A percentile compares a stretch with the other conserved stretches of the same genome.
phyloP scores from a whole-genome alignment of 441 rosid genomes.

The Theobroma grandiflorum region DNA sequence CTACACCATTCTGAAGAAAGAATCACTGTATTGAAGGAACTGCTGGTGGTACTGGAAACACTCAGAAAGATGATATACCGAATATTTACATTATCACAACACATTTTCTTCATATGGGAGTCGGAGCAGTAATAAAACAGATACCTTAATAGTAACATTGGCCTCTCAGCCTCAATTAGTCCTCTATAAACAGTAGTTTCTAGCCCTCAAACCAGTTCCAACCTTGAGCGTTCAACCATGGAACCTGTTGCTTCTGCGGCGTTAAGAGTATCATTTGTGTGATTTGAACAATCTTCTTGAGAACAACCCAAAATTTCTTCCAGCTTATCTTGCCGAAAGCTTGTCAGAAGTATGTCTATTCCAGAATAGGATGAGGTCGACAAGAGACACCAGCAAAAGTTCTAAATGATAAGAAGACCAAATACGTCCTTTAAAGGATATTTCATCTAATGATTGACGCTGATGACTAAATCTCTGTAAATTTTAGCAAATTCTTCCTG shows the following conservation, averaged over 20 bases:
- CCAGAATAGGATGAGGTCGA: neutral
- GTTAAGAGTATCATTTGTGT: neutral
- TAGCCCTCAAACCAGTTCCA: conserved; percentile 16
- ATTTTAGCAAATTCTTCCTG: conserved; percentile 2
- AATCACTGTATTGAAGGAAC: neutral
- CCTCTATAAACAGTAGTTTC: neutral
- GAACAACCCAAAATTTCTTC: neutral
- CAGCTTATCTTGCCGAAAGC: neutral
- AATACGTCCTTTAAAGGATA: neutral
- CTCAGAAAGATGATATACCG: neutral
- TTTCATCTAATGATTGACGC: neutral
- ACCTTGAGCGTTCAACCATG: conserved; percentile 14
- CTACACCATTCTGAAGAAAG: neutral
- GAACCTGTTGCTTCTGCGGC: neutral
- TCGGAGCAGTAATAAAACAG: neutral
- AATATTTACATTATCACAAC: neutral
- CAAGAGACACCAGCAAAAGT: neutral
- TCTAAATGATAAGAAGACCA: neutral
- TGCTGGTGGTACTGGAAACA: no score
- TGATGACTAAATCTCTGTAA: neutral
- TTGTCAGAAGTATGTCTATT: neutral
- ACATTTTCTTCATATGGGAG: neutral
- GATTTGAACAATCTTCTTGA: neutral
- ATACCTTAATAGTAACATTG: neutral
- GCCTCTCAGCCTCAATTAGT: conserved; percentile 1